phyloP scores from a whole-genome alignment of 1,139 yeast species.

The Nakaseomyces uthaithaninus region DNA sequence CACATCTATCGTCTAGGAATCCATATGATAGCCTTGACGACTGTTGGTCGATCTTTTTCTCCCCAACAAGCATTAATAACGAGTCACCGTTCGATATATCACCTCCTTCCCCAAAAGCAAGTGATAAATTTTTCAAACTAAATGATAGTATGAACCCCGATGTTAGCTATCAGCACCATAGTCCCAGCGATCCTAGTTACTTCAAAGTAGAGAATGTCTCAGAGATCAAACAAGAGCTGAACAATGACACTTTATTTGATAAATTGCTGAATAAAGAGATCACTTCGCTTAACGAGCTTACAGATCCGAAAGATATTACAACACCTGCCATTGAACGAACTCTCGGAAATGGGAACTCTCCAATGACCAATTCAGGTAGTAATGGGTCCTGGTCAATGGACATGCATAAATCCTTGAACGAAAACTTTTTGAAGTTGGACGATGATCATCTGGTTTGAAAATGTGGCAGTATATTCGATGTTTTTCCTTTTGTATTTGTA shows the following conservation, averaged over 20 bases:
- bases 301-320: not conserved
- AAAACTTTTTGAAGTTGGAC: not conserved
- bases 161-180: not conserved
- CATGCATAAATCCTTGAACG: constrained; percentile 1
- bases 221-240: not conserved
- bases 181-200: not conserved
- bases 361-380: not conserved
- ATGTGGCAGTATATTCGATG: too few relatives aligned
- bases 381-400: constrained; percentile 1
- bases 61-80: not conserved
- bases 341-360: not conserved
- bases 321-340: not conserved
- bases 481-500: too few relatives aligned
- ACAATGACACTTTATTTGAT: constrained; percentile 3
- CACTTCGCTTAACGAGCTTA: not conserved
- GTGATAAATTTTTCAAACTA: not conserved
- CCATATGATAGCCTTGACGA: constrained; percentile 6
- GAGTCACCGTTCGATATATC: constrained; percentile 5
- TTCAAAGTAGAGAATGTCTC: not conserved
- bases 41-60: constrained; percentile 5
- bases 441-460: constrained; percentile 1
- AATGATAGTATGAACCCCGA: not conserved
- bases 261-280: constrained; percentile 5
- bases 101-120: constrained; percentile 4
- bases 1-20: not conserved